Evolutionary conservation across 2,329 filamentous ascomycete genomes (phyloP).

Genomic region (Mycogone perniciosa): DNA sequence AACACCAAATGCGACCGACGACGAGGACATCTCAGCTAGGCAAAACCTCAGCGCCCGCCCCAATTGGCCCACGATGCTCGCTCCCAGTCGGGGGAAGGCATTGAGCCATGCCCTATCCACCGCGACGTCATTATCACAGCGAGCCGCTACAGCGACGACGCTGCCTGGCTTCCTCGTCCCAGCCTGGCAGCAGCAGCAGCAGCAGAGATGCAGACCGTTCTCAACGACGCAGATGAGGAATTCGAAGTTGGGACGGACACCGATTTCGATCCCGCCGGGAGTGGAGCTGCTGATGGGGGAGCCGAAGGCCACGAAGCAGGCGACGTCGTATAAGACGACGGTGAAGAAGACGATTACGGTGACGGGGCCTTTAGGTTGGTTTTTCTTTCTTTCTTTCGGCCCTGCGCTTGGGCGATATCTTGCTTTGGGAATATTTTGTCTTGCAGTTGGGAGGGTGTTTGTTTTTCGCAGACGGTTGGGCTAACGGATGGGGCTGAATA

Average conservation of each 20-base stretch:
- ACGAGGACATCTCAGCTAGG: neutral
- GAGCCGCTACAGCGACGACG: conserved; percentile 32
- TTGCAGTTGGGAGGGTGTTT: conserved; percentile 3
- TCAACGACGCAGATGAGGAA: conserved; percentile 59
- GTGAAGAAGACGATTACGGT: conserved; percentile 65
- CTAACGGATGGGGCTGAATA: conserved; percentile 27
- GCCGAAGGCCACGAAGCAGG: conserved; percentile 45
- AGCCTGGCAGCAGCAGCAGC: conserved; percentile 51
- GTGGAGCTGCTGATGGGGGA: conserved; percentile 71
- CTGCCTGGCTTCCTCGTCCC: conserved; percentile 69
- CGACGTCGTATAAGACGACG: conserved; percentile 55
- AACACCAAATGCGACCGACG: too few species aligned
- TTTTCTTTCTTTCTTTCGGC: conserved; percentile 1
- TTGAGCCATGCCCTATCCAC: conserved; percentile 51
- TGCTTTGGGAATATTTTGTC: neutral
- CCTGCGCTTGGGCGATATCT: too few species aligned
- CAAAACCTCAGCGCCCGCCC: neutral
- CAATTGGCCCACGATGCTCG: conserved; percentile 52
- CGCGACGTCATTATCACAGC: conserved; percentile 20
- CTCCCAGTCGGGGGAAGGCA: conserved; percentile 54
- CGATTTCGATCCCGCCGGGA: conserved; percentile 74
- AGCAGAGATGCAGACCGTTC: conserved; percentile 47
- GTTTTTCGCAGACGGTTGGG: neutral
- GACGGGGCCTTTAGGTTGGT: conserved; percentile 70
- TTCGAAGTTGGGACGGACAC: conserved; percentile 81